These are phyloP conservation scores for Eremomyces bilateralis DNA, from an alignment of 495 filamentous ascomycete genomes.

Conservation along the genomic window DNA sequence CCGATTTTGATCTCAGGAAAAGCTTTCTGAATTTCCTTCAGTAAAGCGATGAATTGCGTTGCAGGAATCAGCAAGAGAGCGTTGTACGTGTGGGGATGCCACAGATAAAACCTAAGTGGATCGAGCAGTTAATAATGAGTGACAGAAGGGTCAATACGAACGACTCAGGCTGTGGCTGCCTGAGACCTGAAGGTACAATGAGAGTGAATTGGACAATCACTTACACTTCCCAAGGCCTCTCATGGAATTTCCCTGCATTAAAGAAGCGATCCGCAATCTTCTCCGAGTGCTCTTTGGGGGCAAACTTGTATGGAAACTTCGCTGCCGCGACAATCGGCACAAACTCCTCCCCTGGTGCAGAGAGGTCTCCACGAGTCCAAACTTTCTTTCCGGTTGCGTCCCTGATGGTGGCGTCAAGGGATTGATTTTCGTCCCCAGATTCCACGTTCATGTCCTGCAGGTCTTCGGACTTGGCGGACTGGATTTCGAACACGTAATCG, in stretches of 20 bases:
- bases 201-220: constrained; percentile 17
- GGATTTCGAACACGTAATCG: too few relatives aligned
- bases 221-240: constrained; percentile 54
- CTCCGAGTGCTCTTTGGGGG: constrained; percentile 24
- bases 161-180: too few relatives aligned
- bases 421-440: too few relatives aligned
- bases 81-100: constrained; percentile 14
- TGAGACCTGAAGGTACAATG: too few relatives aligned
- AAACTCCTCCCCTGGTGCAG: too few relatives aligned
- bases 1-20: constrained; percentile 23
- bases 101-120: not conserved
- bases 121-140: too few relatives aligned
- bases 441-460: too few relatives aligned
- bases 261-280: constrained; percentile 31
- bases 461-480: too few relatives aligned
- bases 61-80: constrained; percentile 42
- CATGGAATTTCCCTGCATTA: constrained; percentile 33
- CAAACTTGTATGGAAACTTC: constrained; percentile 37
- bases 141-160: too few relatives aligned
- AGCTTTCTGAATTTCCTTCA: constrained; percentile 34
- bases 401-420: too few relatives aligned
- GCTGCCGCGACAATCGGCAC: constrained; percentile 36
- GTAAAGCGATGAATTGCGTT: constrained; percentile 33
- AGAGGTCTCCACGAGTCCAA: too few relatives aligned
- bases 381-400: too few relatives aligned